Base-by-base conservation (phyloP, 2,329 filamentous ascomycete species). In the Thielaviopsis musarum region DNA sequence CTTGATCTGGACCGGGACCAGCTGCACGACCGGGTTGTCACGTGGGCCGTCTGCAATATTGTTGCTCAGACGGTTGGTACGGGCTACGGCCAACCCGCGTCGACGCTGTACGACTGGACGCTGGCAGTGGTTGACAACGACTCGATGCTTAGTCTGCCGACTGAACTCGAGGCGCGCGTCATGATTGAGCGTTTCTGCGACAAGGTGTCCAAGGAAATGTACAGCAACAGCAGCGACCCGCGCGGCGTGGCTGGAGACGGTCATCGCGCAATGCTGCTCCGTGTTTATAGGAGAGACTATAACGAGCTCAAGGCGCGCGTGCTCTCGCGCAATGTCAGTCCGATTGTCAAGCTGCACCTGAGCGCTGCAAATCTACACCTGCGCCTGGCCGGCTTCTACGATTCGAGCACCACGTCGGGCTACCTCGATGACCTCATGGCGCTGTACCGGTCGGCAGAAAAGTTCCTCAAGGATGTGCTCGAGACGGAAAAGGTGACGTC, bases 11-110 rank as follows among this genome's bases (percentile, higher is more conserved):
- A 87, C 65, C 85, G 85, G 66, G 87, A 91, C 67, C 87, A 91
- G 66, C 79, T 91, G 61, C 81, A 86, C 64, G 87, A 93, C 67
- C 79, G 88, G 45, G 81, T 91, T 52, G 82, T 82, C 56, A 91
- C 87, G 1, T 93, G 87, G 87, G 87, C 87, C 1, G 85, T 88
- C 3, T 89, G 87, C 73, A 93, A 93, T 67, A 86, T 91, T 64
- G 87, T 91, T 38, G 84, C 87, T 22, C 87, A 91, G 66, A 84
- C 82, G 59, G 81, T 91, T 52, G 87, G 86, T n/a, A 91, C 88
- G 3, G 87, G 87, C 21, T 88, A 90, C 66, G 87, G 87, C 5
- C 87, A 91, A 67, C 87, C 88, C 7, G 86, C 87, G 5, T 87
- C 86, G 53, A 88, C 82, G 57, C 75, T 85, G 54, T 91, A 86